These are phyloP conservation scores for Protomyces macrosporus DNA, from an alignment of 1,139 yeast genomes.

Conservation along the genomic window DNA sequence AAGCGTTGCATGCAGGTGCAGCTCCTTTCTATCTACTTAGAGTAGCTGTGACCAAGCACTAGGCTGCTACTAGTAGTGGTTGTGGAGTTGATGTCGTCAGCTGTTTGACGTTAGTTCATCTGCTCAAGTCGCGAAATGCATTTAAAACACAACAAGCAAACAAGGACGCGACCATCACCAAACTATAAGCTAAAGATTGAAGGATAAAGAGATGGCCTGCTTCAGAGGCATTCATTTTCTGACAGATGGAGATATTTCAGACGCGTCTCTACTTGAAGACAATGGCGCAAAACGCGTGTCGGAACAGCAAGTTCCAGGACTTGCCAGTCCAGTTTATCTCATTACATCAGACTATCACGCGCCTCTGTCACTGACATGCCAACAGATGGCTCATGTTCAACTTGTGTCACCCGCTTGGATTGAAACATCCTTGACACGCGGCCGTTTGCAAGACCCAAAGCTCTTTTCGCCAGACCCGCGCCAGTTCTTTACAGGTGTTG, in stretches of 20 bases:
- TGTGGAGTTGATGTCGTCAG: no score
- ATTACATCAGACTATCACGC: conserved; percentile 18
- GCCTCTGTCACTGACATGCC: conserved; percentile 13
- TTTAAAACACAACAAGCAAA: neutral
- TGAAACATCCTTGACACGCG: neutral
- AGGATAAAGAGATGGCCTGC: neutral
- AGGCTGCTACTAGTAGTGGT: no score
- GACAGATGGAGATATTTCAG: neutral
- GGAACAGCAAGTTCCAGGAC: neutral
- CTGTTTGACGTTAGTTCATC: no score
- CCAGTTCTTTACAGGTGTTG: conserved; percentile 56
- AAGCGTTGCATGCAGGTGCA: neutral
- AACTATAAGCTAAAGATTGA: no score
- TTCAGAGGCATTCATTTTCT: neutral
- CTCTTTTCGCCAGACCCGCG: conserved; percentile 59
- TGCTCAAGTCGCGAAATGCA: neutral
- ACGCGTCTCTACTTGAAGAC: neutral
- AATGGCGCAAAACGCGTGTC: neutral
- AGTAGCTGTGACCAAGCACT: no score
- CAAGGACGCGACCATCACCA: no score
- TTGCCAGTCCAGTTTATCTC: conserved; percentile 1
- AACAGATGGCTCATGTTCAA: neutral
- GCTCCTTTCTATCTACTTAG: no score
- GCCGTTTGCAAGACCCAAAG: conserved; percentile 7
- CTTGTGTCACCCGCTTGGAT: conserved; percentile 11